phyloP scores from a whole-genome alignment of 495 filamentous ascomycete species.

The Pyrenula massariospora region DNA sequence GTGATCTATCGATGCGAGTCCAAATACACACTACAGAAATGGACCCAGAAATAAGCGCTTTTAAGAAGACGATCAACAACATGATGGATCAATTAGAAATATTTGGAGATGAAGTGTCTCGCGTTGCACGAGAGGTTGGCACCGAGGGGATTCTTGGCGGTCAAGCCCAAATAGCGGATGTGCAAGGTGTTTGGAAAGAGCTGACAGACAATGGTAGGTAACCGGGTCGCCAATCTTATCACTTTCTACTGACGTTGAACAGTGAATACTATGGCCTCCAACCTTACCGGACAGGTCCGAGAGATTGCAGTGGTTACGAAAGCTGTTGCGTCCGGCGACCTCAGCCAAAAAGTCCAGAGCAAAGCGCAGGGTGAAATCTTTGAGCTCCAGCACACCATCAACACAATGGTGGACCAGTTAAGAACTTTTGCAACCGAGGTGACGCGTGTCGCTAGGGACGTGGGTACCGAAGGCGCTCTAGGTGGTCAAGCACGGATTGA shows the following conservation, averaged over 20 bases:
- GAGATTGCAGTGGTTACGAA: slow-evolving; percentile 96
- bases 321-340: slow-evolving; percentile 89
- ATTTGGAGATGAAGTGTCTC: slow-evolving; percentile 94
- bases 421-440: slow-evolving; percentile 96
- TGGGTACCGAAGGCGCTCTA: slow-evolving; percentile 93
- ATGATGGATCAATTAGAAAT: slow-evolving; percentile 99
- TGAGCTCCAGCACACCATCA: slow-evolving; percentile 94
- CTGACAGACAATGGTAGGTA: slow-evolving; percentile 79
- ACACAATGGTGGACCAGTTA: slow-evolving; percentile 98
- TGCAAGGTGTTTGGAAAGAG: slow-evolving; percentile 97
- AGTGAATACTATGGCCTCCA: slow-evolving; percentile 97
- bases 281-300: slow-evolving; percentile 76
- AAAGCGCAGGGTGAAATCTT: slow-evolving; percentile 92
- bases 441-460: slow-evolving; percentile 89
- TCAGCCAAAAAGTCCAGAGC: slow-evolving; percentile 91
- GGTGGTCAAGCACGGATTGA: slow-evolving; percentile 95
- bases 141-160: slow-evolving; percentile 96
- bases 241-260: slow-evolving; percentile 14
- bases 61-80: slow-evolving; percentile 92
- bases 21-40: slow-evolving; percentile 92
- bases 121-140: slow-evolving; percentile 91
- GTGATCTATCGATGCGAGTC: slow-evolving; percentile 96
- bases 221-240: background rate
- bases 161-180: slow-evolving; percentile 86
- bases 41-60: slow-evolving; percentile 98